phyloP scores from a whole-genome alignment of 305 asterid species.

The Fraxinus baroniana region DNA sequence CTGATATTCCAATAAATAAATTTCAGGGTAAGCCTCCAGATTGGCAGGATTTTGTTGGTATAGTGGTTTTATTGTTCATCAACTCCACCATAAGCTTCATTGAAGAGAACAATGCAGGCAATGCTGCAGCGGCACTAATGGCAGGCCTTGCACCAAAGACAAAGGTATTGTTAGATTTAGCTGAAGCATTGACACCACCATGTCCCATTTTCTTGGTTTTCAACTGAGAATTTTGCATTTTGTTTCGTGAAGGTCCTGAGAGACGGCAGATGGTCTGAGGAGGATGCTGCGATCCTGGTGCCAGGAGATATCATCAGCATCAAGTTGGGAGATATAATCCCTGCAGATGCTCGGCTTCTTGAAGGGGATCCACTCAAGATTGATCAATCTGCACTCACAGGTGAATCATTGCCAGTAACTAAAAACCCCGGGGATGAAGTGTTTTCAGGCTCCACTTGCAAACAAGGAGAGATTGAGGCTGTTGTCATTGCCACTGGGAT shows the following conservation, averaged over 20 bases:
- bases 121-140: no score
- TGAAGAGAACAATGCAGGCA: slow-evolving; percentile 81
- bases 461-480: slow-evolving; percentile 94
- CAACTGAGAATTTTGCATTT: not conserved
- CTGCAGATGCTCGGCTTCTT: slow-evolving; percentile 55
- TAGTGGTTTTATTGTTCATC: slow-evolving; percentile 54
- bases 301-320: slow-evolving; percentile 63
- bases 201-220: not conserved
- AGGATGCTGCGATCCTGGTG: slow-evolving; percentile 53
- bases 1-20: slow-evolving; percentile 16
- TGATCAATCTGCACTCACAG: slow-evolving; percentile 90
- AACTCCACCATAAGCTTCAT: slow-evolving; percentile 84
- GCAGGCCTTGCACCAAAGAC: no score
- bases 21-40: slow-evolving; percentile 80
- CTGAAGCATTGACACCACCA: not conserved
- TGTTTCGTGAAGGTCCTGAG: slow-evolving; percentile 35
- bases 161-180: no score
- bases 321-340: slow-evolving; percentile 57
- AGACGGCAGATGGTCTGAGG: slow-evolving; percentile 60
- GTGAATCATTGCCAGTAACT: slow-evolving; percentile 86
- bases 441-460: slow-evolving; percentile 90
- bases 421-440: slow-evolving; percentile 65
- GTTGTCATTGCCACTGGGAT: slow-evolving; percentile 90
- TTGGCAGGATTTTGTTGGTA: slow-evolving; percentile 87
- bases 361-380: slow-evolving; percentile 69